phyloP scores from a whole-genome alignment of 2,329 filamentous ascomycete genomes.

The Magnaporthales sp. region DNA sequence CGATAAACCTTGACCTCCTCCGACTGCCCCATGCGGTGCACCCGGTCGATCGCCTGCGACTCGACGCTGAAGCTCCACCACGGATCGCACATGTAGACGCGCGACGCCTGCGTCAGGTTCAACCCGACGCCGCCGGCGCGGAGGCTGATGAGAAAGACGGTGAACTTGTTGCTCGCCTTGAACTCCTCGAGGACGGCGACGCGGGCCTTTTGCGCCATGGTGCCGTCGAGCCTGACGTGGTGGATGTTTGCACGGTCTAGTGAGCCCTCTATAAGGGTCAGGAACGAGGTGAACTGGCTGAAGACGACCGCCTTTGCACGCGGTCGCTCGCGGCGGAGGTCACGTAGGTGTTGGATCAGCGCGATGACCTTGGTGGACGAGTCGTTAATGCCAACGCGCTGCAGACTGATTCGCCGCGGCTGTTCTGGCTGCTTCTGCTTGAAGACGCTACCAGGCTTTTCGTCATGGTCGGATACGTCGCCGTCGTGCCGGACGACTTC shows the following conservation, averaged over 20 bases:
- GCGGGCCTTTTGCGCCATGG: constrained; percentile 78
- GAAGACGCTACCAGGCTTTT: constrained; percentile 7
- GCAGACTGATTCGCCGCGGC: constrained; percentile 47
- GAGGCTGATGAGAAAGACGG: constrained; percentile 73
- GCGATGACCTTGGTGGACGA: constrained; percentile 86
- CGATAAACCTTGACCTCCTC: constrained; percentile 76
- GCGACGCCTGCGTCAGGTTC: constrained; percentile 79
- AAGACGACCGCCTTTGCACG: constrained; percentile 85
- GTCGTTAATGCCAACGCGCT: constrained; percentile 50
- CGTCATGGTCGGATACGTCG: constrained; percentile 30
- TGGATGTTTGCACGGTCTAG: constrained; percentile 63
- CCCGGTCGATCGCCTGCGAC: constrained; percentile 83
- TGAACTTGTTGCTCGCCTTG: constrained; percentile 49
- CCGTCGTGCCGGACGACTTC: constrained; percentile 79
- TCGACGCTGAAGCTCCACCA: constrained; percentile 99
- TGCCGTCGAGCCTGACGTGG: constrained; percentile 83
- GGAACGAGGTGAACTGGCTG: constrained; percentile 94
- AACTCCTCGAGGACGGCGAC: constrained; percentile 73
- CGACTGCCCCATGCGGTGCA: constrained; percentile 93
- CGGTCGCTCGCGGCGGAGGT: constrained; percentile 55
- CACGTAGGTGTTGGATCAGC: constrained; percentile 66
- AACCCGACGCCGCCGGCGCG: constrained; percentile 88
- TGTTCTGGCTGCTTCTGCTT: constrained; percentile 12
- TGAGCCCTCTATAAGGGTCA: constrained; percentile 81
- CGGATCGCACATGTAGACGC: constrained; percentile 98